phyloP scores from a whole-genome alignment of 805 yeast genomes.

The Sugiyamaella mastotermitis region DNA sequence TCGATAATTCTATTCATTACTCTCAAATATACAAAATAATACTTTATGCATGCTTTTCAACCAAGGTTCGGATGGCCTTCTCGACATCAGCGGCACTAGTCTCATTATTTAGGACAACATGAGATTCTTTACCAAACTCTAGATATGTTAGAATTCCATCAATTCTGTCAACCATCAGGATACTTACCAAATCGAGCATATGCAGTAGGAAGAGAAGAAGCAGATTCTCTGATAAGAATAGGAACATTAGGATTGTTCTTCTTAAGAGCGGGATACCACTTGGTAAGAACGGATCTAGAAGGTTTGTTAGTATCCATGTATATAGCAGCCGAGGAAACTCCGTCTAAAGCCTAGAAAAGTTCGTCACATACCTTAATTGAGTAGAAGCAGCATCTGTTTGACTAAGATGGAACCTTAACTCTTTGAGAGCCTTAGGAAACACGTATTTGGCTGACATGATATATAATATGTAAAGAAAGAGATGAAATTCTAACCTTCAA shows the following conservation, averaged over 20 bases:
- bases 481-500: too few species aligned
- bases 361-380: slow-evolving; percentile 30
- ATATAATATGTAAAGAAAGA: slow-evolving; percentile 3
- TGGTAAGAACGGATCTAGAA: slow-evolving; percentile 50
- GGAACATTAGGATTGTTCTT: slow-evolving; percentile 63
- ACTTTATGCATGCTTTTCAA: slow-evolving; percentile 20
- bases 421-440: slow-evolving; percentile 53
- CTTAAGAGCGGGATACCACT: slow-evolving; percentile 59
- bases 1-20: background rate
- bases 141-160: too few species aligned
- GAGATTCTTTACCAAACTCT: slow-evolving; percentile 35
- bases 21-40: background rate
- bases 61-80: slow-evolving; percentile 35
- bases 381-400: slow-evolving; percentile 69
- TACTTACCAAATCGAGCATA: slow-evolving; percentile 61
- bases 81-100: slow-evolving; percentile 27
- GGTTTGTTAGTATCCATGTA: background rate
- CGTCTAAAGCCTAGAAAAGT: too few species aligned
- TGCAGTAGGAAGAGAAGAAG: slow-evolving; percentile 65
- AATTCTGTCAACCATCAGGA: too few species aligned
- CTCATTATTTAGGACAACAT: slow-evolving; percentile 41
- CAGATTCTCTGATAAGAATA: slow-evolving; percentile 71
- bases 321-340: too few species aligned
- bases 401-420: slow-evolving; percentile 74
- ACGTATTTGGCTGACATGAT: slow-evolving; percentile 30